Evolutionary conservation across 768 basidiomycete species (phyloP).

Genomic region (Podaxis rugospora): DNA sequence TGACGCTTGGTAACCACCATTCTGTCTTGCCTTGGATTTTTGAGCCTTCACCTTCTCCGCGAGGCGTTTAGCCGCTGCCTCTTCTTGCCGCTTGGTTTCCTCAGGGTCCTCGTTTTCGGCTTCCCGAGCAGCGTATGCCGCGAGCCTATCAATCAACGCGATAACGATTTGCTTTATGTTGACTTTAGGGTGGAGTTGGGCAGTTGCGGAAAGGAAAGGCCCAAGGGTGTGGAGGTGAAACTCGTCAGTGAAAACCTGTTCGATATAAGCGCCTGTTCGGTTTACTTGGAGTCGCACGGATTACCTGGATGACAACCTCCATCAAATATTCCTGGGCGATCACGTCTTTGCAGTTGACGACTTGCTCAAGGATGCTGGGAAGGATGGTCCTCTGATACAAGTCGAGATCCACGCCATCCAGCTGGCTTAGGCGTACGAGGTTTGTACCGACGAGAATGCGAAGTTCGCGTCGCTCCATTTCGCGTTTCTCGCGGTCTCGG

Average conservation of each 20-base stretch:
- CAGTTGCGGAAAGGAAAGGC: slow-evolving; percentile 93
- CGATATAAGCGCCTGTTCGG: slow-evolving; percentile 5
- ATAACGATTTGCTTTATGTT: slow-evolving; percentile 99
- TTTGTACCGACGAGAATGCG: slow-evolving; percentile 98
- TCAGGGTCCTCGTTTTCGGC: slow-evolving; percentile 96
- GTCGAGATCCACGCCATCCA: slow-evolving; percentile 94
- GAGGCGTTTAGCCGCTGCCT: slow-evolving; percentile 83
- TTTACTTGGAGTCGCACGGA: background rate
- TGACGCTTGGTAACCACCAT: slow-evolving; percentile 27
- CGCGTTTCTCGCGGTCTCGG: slow-evolving; percentile 94
- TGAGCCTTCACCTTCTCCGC: slow-evolving; percentile 82
- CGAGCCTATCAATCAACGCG: slow-evolving; percentile 92
- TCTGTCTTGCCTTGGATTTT: slow-evolving; percentile 60
- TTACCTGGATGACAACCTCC: slow-evolving; percentile 98
- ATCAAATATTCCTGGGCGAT: slow-evolving; percentile 99
- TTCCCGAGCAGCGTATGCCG: slow-evolving; percentile 94
- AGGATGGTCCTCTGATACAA: slow-evolving; percentile 86
- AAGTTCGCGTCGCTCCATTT: slow-evolving; percentile 91
- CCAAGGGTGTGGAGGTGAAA: slow-evolving; percentile 96
- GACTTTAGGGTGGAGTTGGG: slow-evolving; percentile 95
- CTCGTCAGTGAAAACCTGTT: slow-evolving; percentile 96
- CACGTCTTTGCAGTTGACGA: slow-evolving; percentile 97
- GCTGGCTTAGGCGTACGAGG: slow-evolving; percentile 89
- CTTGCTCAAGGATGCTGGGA: slow-evolving; percentile 92
- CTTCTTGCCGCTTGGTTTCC: slow-evolving; percentile 89